A percentile compares a stretch with the other conserved stretches of the same genome.
phyloP scores from a whole-genome alignment of 805 yeast genomes.

The Metschnikowia gelsemii region DNA sequence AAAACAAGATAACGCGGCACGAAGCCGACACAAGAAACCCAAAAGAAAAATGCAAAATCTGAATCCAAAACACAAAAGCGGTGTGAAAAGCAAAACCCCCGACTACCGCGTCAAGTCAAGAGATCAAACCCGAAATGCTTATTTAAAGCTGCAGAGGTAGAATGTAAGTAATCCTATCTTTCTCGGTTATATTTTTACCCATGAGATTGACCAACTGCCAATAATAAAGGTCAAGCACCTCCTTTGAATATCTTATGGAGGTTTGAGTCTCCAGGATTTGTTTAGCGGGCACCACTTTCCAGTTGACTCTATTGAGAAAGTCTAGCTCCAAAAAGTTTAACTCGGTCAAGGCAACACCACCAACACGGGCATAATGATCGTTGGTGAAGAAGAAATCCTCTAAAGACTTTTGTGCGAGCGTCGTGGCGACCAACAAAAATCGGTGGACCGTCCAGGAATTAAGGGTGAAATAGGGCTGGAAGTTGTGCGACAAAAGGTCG shows the following conservation, averaged over 20 bases:
- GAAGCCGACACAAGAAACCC: no score
- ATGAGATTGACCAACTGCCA: slow-evolving; percentile 39
- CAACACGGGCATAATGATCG: slow-evolving; percentile 91
- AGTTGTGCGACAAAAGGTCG: slow-evolving; percentile 76
- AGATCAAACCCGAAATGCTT: no score
- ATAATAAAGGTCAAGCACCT: slow-evolving; percentile 41
- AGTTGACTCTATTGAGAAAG: slow-evolving; percentile 74
- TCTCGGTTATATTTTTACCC: slow-evolving; percentile 33
- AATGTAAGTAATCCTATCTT: slow-evolving; percentile 13
- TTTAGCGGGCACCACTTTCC: slow-evolving; percentile 50
- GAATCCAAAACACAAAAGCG: no score
- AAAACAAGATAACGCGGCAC: no score
- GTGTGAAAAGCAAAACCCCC: not conserved
- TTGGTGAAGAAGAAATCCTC: slow-evolving; percentile 95
- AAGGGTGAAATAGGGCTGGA: slow-evolving; percentile 70
- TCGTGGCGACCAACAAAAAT: slow-evolving; percentile 84
- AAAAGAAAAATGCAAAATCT: slow-evolving; percentile 2
- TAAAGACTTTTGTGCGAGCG: slow-evolving; percentile 84
- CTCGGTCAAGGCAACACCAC: slow-evolving; percentile 84
- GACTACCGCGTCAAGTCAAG: no score
- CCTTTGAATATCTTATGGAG: slow-evolving; percentile 34
- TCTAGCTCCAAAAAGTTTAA: slow-evolving; percentile 86
- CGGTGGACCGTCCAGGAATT: slow-evolving; percentile 94
- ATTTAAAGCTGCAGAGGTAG: not conserved
- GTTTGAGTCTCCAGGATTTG: slow-evolving; percentile 24